A percentile compares a stretch with the other conserved stretches of the same genome.
Conservation (phyloP, 257 asterid genomes). For the Echites panduratus region DNA sequence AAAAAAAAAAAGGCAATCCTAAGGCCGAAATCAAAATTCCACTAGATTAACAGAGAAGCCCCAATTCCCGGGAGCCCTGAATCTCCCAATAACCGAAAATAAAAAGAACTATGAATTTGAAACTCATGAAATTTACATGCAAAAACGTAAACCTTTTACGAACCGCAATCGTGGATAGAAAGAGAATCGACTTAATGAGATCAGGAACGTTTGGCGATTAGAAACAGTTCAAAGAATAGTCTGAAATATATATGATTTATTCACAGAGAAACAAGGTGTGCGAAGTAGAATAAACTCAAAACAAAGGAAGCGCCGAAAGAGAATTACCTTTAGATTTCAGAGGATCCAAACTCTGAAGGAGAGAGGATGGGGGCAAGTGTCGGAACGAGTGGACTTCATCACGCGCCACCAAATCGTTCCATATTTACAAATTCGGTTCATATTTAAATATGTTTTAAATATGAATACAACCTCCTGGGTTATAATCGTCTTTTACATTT, state of each 20-base stretch:
- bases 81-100: constrained; percentile 9
- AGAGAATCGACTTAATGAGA: background rate
- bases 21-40: constrained; percentile 10
- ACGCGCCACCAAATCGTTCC: too few relatives aligned
- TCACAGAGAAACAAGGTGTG: background rate
- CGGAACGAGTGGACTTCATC: too few relatives aligned
- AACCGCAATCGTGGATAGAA: background rate
- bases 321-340: background rate
- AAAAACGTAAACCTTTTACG: constrained; percentile 3
- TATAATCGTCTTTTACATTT: too few relatives aligned
- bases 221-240: too few relatives aligned
- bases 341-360: background rate
- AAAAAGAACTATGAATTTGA: background rate
- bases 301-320: too few relatives aligned
- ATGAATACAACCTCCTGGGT: too few relatives aligned
- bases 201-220: background rate
- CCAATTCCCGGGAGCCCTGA: constrained; percentile 30
- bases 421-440: too few relatives aligned
- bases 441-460: too few relatives aligned
- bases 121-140: background rate
- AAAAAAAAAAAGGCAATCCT: too few relatives aligned
- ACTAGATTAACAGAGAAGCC: constrained; percentile 29
- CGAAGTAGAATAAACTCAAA: background rate
- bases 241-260: too few relatives aligned
- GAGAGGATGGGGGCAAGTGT: background rate